phyloP scores from a whole-genome alignment of 768 basidiomycete genomes.

The Termitomyces sp. region DNA sequence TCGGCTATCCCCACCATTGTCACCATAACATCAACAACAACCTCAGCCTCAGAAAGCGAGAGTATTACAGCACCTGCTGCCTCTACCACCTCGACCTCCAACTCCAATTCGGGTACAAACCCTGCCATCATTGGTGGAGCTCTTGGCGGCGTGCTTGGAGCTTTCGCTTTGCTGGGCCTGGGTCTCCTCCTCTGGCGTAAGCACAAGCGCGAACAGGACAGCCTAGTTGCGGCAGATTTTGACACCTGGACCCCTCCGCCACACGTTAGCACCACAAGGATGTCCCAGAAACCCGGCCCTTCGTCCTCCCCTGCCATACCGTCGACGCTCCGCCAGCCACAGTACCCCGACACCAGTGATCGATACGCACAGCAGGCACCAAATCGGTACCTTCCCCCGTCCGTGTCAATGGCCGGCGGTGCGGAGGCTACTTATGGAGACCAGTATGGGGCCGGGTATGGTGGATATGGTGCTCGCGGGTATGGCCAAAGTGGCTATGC shows the following conservation, averaged over 20 bases:
- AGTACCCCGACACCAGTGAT: neutral
- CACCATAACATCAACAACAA: slow-evolving; percentile 5
- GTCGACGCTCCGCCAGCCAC: slow-evolving; percentile 1
- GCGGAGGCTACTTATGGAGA: neutral
- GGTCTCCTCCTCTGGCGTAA: slow-evolving; percentile 7
- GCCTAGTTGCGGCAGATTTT: slow-evolving; percentile 1
- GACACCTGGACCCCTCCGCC: slow-evolving; percentile 11
- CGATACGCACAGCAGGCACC: slow-evolving; percentile 8
- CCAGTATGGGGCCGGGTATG: neutral
- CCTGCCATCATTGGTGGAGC: slow-evolving; percentile 8
- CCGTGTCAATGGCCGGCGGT: neutral
- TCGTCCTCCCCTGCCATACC: neutral
- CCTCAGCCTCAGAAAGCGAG: neutral
- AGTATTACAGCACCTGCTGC: neutral
- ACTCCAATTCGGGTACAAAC: neutral
- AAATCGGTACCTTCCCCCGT: slow-evolving; percentile 12
- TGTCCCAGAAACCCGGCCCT: neutral
- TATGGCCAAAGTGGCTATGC: neutral
- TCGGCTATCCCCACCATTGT: neutral
- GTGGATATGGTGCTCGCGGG: neutral
- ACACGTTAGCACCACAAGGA: neutral
- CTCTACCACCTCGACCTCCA: neutral
- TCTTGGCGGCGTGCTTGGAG: slow-evolving; percentile 10
- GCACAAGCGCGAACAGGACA: neutral
- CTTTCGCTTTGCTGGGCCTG: slow-evolving; percentile 1